These are phyloP conservation scores for Copromyces sp. DNA, from an alignment of 495 filamentous ascomycete genomes.

Conservation along the genomic window DNA sequence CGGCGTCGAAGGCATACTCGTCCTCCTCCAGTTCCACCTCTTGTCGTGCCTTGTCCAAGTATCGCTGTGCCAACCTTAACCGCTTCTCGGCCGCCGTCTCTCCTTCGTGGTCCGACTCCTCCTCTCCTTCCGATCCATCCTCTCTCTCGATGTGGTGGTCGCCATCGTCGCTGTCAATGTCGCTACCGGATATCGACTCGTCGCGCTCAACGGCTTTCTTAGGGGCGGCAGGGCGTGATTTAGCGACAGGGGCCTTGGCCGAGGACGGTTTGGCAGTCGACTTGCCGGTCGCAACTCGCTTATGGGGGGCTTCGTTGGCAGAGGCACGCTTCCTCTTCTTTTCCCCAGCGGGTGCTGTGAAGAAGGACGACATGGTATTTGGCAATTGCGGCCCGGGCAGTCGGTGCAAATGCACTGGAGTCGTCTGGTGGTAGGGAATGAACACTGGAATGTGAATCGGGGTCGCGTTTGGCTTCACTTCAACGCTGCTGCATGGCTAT, in stretches of 20 bases:
- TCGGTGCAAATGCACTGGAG: not conserved
- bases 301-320: conserved; percentile 32
- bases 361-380: conserved; percentile 69
- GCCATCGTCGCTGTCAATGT: conserved; percentile 43
- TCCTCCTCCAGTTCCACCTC: conserved; percentile 51
- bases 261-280: conserved; percentile 29
- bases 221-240: conserved; percentile 34
- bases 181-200: conserved; percentile 83
- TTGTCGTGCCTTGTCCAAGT: conserved; percentile 76
- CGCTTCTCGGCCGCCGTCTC: conserved; percentile 86
- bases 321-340: conserved; percentile 66
- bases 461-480: not conserved
- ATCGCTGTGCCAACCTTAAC: conserved; percentile 81
- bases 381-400: conserved; percentile 11
- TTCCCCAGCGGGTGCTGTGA: conserved; percentile 63
- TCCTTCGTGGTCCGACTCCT: conserved; percentile 43
- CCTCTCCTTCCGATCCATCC: conserved; percentile 35
- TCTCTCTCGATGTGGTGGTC: conserved; percentile 27
- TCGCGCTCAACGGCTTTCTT: conserved; percentile 52
- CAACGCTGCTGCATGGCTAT: not conserved
- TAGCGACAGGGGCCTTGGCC: conserved; percentile 26
- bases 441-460: not conserved
- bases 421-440: not conserved
- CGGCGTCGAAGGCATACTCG: conserved; percentile 76
- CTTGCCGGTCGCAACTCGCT: conserved; percentile 32